These are phyloP conservation scores for Dictyostelium intermedium DNA, from an alignment of 78 protist genomes.

Conservation along the genomic window DNA sequence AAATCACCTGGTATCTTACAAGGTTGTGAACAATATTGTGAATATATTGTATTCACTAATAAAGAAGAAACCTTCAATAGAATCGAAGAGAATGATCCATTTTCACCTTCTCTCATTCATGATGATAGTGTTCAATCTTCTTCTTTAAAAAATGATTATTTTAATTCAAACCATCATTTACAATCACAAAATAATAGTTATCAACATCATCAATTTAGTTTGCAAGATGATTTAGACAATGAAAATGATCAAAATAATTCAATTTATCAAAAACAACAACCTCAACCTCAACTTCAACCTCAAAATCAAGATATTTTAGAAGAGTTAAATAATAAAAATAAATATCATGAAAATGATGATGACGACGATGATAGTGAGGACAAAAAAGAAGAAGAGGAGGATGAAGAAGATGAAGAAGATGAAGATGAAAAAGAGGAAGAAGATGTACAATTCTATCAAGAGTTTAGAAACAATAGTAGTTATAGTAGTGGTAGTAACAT, in stretches of 20 bases:
- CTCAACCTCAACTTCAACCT: neutral
- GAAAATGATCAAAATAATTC: neutral
- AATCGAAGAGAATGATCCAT: constrained; percentile 80
- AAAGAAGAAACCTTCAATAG: constrained; percentile 8
- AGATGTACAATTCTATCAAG: neutral
- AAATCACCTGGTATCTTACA: constrained; percentile 70
- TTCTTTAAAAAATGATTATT: neutral
- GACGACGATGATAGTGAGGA: neutral
- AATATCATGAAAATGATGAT: no score
- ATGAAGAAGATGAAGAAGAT: neutral
- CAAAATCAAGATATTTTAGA: neutral
- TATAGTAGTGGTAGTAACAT: neutral
- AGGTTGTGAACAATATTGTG: constrained; percentile 62
- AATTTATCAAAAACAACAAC: neutral
- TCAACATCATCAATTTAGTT: neutral
- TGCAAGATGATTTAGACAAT: neutral
- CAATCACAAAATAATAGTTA: neutral
- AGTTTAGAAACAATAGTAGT: neutral
- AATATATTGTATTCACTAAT: constrained; percentile 59
- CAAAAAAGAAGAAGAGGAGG: neutral
- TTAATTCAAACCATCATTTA: neutral
- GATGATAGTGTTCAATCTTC: neutral
- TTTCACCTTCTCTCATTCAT: neutral
- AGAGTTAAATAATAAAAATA: neutral
- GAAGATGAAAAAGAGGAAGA: neutral